Base-by-base conservation (phyloP, 2,329 filamentous ascomycete genomes). In the Talaromyces pinophilus region DNA sequence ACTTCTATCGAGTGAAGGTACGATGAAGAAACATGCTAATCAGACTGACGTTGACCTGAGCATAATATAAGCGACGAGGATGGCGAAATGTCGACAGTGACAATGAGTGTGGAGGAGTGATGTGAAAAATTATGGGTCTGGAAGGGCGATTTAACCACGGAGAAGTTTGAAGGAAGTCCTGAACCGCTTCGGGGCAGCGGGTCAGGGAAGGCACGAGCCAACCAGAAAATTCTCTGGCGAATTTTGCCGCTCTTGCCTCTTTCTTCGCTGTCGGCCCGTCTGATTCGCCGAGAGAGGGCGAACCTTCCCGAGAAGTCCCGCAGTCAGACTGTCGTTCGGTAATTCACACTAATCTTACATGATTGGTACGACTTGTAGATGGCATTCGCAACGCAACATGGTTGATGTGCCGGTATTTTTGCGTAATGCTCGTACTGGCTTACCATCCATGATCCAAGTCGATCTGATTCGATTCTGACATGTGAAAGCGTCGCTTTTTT, bases 181-280 rank as follows among this genome's bases (percentile, higher is more conserved):
- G 55, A 25, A 30, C 35, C 55, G 35, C 25, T 64, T 38, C n/a
- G 55, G 35, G 38, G 54, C 52, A 19, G 50, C 33, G 52, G 35
- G 52, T n/a, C 19, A 33, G 62, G 52, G 52, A 55, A 57, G 52
- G 54, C 42, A 63, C 54, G 50, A 35, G 62, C 57, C 57, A 60
- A 60, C 40, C 38, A 46, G 57, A 46, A 46, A 46, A 38, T 13
- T 46, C 19, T 28, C 17, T 30, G 5, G 38, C 35, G 6, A 19
- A 6, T 11, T 60, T 46, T 46, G 38, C 40, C 40, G 35, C 57
- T 46, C 57, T 17, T 44, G 57, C 57, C 38, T 15, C 19, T 25
- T 59, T 15, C 19, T 25, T 59, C 38, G 19, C 15, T 1, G 0
- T 44, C 55, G 55, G 55, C 38, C 50, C 62, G 15, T 64, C 62